Conservation (phyloP, 2,329 filamentous ascomycete genomes). For the Tetracladium maxilliforme region DNA sequence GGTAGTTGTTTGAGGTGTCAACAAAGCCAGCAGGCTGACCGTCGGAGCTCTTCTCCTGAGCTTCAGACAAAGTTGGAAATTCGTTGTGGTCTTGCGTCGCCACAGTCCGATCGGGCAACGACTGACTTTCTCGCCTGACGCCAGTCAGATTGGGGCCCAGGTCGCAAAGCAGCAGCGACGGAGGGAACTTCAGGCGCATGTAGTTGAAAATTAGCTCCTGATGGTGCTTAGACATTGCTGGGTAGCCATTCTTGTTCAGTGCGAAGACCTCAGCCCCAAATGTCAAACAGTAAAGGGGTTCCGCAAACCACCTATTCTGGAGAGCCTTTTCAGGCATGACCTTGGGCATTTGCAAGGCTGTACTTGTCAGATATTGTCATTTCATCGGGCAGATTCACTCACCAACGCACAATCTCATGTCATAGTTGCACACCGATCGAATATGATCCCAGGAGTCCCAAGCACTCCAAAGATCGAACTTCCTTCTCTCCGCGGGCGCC, state of each 20-base stretch:
- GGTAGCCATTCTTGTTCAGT: slow-evolving; percentile 43
- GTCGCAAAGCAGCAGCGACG: slow-evolving; percentile 50
- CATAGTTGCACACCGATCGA: slow-evolving; percentile 74
- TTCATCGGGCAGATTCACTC: slow-evolving; percentile 22
- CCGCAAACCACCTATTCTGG: slow-evolving; percentile 54
- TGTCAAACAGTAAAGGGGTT: slow-evolving; percentile 49
- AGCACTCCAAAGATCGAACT: slow-evolving; percentile 57
- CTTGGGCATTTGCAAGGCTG: slow-evolving; percentile 41
- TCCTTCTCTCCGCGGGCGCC: slow-evolving; percentile 21
- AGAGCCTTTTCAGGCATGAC: slow-evolving; percentile 43
- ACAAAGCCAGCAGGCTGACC: slow-evolving; percentile 36
- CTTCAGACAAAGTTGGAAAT: too few relatives aligned
- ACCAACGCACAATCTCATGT: slow-evolving; percentile 70
- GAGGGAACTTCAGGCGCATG: slow-evolving; percentile 47
- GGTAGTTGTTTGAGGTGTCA: too few relatives aligned
- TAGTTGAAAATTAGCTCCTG: slow-evolving; percentile 46
- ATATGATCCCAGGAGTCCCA: slow-evolving; percentile 96
- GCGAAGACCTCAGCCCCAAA: slow-evolving; percentile 39
- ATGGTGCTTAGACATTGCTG: slow-evolving; percentile 44
- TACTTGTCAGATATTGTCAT: slow-evolving; percentile 1
- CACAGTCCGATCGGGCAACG: too few relatives aligned
- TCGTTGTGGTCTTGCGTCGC: too few relatives aligned
- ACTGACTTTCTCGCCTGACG: too few relatives aligned
- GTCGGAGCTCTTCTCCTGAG: slow-evolving; percentile 25
- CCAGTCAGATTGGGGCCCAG: slow-evolving; percentile 37